Conservation (phyloP, 129 eudicot species). For the Logfia minima region DNA sequence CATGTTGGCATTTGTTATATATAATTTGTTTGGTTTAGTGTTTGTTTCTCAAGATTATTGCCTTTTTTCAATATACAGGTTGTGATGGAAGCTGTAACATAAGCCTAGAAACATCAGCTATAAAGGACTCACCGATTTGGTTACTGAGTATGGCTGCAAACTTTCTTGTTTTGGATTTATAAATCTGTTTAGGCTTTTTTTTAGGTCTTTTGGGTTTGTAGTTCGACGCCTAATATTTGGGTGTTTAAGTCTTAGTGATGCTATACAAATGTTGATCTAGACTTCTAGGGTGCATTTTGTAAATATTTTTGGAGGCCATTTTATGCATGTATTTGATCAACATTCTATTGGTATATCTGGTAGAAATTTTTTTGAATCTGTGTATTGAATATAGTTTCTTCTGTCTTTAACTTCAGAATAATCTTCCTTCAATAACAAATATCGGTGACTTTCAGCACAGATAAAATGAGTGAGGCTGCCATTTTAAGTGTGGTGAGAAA, state of each 20-base stretch:
- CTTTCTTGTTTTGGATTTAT: not conserved
- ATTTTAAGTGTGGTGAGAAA: conserved; percentile 65
- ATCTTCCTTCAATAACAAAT: conserved; percentile 12
- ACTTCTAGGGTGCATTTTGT: not conserved
- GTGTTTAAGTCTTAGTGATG: not conserved
- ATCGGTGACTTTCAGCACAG: conserved; percentile 71
- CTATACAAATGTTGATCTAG: not conserved
- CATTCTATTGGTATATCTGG: not conserved
- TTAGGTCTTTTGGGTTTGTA: not conserved
- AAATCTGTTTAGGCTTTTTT: not conserved
- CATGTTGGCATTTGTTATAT: not conserved
- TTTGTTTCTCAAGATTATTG: not conserved
- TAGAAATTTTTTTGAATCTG: not conserved
- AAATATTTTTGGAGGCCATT: not conserved
- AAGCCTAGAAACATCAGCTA: conserved; percentile 89
- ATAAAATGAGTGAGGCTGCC: conserved; percentile 93
- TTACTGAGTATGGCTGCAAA: conserved; percentile 73
- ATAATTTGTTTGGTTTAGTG: not conserved
- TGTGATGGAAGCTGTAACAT: conserved; percentile 96
- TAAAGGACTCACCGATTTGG: conserved; percentile 94
- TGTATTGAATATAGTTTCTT: conserved; percentile 11
- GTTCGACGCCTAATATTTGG: not conserved
- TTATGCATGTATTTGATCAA: not conserved
- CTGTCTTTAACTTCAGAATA: not conserved
- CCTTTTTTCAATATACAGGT: conserved; percentile 43